phyloP scores from a whole-genome alignment of 768 basidiomycete genomes.

The Hortiboletus campestris region DNA sequence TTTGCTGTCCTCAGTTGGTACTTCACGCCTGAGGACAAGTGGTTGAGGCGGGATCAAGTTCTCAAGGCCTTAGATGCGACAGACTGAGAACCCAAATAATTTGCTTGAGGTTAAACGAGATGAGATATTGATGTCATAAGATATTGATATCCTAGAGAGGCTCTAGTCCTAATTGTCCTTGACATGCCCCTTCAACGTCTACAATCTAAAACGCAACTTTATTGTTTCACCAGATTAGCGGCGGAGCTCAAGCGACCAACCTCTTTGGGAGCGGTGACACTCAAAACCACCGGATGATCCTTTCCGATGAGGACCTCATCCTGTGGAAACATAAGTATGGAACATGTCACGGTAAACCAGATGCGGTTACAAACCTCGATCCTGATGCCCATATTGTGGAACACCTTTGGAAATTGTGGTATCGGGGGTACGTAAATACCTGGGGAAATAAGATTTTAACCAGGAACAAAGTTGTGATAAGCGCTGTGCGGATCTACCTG shows the following conservation, averaged over 20 bases:
- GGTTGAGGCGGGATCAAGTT: conserved; percentile 69
- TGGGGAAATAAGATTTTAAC: conserved; percentile 19
- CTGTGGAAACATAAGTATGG: conserved; percentile 27
- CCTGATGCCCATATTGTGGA: conserved; percentile 88
- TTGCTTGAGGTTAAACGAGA: neutral
- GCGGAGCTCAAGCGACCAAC: conserved; percentile 34
- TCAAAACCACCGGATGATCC: conserved; percentile 60
- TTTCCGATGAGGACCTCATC: conserved; percentile 75
- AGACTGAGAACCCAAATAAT: conserved; percentile 7
- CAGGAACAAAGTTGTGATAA: neutral
- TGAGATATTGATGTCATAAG: conserved; percentile 1
- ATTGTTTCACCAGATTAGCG: conserved; percentile 1
- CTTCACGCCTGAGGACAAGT: conserved; percentile 73
- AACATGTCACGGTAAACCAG: neutral
- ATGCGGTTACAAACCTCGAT: conserved; percentile 61
- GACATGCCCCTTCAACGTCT: conserved; percentile 80
- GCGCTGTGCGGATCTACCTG: conserved; percentile 45
- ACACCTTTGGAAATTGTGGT: conserved; percentile 76
- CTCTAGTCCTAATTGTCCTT: conserved; percentile 65
- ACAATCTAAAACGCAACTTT: conserved; percentile 43
- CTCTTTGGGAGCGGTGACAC: conserved; percentile 80
- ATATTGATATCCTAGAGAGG: conserved; percentile 36
- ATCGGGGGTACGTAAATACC: conserved; percentile 88
- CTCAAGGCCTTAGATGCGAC: conserved; percentile 44
- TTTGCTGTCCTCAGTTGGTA: conserved; percentile 78